Evolutionary conservation across 1,284 basidiomycete species (phyloP).

Genomic region (Irpex lacteus): DNA sequence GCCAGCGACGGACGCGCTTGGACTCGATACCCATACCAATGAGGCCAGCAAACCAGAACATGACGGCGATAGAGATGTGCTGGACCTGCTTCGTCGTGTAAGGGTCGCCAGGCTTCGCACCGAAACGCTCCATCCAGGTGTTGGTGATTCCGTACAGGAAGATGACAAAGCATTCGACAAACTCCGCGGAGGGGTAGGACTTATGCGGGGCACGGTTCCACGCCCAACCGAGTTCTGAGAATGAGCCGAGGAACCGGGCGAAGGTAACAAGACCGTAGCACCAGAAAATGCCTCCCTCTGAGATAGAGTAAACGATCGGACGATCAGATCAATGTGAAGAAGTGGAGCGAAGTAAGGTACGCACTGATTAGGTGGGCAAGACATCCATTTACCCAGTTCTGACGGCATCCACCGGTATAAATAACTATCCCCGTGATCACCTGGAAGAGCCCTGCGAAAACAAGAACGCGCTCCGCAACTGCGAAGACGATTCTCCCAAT

Average conservation of each 20-base stretch:
- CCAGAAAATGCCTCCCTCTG: conserved; percentile 90
- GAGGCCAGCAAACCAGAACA: conserved; percentile 96
- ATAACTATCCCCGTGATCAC: conserved; percentile 68
- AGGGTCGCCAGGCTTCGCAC: conserved; percentile 76
- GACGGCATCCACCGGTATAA: conserved; percentile 83
- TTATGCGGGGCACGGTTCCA: conserved; percentile 77
- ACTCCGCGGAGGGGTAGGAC: conserved; percentile 72
- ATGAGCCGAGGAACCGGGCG: conserved; percentile 89
- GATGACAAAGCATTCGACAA: conserved; percentile 85
- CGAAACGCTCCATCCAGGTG: conserved; percentile 97
- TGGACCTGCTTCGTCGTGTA: conserved; percentile 93
- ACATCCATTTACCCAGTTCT: conserved; percentile 76
- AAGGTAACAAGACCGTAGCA: conserved; percentile 89
- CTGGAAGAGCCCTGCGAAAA: conserved; percentile 69
- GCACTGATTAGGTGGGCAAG: conserved; percentile 92
- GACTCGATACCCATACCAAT: conserved; percentile 91
- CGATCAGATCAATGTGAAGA: background rate
- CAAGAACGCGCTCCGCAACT: conserved; percentile 57
- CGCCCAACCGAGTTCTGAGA: conserved; percentile 89
- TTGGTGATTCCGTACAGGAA: conserved; percentile 90
- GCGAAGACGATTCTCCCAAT: conserved; percentile 46
- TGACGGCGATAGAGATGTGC: conserved; percentile 93
- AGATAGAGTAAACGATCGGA: conserved; percentile 5
- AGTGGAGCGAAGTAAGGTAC: conserved; percentile 24
- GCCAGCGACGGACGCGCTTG: conserved; percentile 65